phyloP scores from a whole-genome alignment of 495 filamentous ascomycete species.

The Collariella sp. region DNA sequence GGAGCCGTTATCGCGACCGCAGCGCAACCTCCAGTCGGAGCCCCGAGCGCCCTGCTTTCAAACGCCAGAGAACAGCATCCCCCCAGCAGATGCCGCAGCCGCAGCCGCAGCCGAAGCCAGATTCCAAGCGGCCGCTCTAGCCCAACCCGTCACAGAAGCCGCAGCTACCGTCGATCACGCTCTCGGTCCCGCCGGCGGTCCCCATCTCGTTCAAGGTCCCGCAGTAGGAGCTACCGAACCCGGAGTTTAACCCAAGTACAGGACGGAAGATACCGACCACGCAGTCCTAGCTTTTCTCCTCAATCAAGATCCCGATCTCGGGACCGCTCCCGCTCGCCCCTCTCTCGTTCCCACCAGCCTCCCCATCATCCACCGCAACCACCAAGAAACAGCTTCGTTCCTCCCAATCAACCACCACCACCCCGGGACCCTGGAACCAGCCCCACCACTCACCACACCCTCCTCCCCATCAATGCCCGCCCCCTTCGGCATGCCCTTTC shows the following conservation, averaged over 20 bases:
- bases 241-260: slow-evolving; percentile 15
- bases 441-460: slow-evolving; percentile 4
- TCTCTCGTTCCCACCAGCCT: not conserved
- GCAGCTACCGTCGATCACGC: slow-evolving; percentile 19
- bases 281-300: not conserved
- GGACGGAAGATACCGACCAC: not conserved
- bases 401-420: slow-evolving; percentile 18
- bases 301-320: not conserved
- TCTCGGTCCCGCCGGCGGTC: slow-evolving; percentile 41
- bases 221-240: slow-evolving; percentile 21
- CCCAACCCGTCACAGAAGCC: slow-evolving; percentile 9
- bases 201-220: slow-evolving; percentile 34
- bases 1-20: slow-evolving; percentile 12
- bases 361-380: slow-evolving; percentile 13
- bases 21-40: slow-evolving; percentile 20
- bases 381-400: slow-evolving; percentile 27
- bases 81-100: slow-evolving; percentile 10
- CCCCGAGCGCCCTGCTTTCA: slow-evolving; percentile 21
- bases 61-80: slow-evolving; percentile 17
- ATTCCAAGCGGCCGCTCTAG: not conserved
- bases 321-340: not conserved
- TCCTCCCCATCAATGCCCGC: not conserved
- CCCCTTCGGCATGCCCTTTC: slow-evolving; percentile 14
- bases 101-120: slow-evolving; percentile 7
- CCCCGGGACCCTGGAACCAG: slow-evolving; percentile 23